A percentile compares a stretch with the other conserved stretches of the same genome.
phyloP scores from a whole-genome alignment of 768 basidiomycete genomes.

The Boletus rubropictus region DNA sequence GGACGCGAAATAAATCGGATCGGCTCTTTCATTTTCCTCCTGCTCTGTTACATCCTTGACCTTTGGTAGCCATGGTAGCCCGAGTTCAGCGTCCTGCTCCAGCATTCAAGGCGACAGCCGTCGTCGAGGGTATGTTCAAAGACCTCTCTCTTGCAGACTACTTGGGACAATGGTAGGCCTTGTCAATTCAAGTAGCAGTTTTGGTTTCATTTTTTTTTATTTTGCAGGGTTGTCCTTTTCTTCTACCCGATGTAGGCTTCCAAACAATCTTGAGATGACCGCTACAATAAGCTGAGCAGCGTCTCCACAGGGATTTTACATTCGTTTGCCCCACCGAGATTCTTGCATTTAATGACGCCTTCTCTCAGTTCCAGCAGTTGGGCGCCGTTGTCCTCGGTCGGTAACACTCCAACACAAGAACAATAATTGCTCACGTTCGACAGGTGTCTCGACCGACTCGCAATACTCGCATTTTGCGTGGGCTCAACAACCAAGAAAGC shows the following conservation, averaged over 20 bases:
- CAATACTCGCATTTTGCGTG: conserved; percentile 85
- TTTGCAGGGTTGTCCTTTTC: conserved; percentile 80
- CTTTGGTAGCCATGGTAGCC: conserved; percentile 32
- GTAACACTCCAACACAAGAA: conserved; percentile 8
- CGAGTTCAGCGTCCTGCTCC: conserved; percentile 84
- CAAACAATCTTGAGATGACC: background rate
- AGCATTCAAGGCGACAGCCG: conserved; percentile 65
- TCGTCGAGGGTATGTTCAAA: conserved; percentile 72
- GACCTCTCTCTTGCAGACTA: conserved; percentile 70
- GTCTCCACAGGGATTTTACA: conserved; percentile 63
- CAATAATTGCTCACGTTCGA: background rate
- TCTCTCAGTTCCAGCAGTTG: conserved; percentile 66
- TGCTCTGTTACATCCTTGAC: background rate
- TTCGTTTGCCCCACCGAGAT: conserved; percentile 96
- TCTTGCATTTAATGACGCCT: conserved; percentile 88
- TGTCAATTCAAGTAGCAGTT: background rate
- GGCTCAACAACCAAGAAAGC: conserved; percentile 73
- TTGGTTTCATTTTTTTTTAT: background rate
- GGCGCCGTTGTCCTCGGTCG: conserved; percentile 73
- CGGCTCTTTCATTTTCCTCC: background rate
- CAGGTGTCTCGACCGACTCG: conserved; percentile 84
- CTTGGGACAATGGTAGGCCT: conserved; percentile 70
- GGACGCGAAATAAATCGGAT: conserved; percentile 16
- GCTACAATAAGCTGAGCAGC: background rate
- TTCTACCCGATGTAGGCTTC: conserved; percentile 85